phyloP scores from a whole-genome alignment of 2,329 filamentous ascomycete genomes.

The Sporothrix pallida region DNA sequence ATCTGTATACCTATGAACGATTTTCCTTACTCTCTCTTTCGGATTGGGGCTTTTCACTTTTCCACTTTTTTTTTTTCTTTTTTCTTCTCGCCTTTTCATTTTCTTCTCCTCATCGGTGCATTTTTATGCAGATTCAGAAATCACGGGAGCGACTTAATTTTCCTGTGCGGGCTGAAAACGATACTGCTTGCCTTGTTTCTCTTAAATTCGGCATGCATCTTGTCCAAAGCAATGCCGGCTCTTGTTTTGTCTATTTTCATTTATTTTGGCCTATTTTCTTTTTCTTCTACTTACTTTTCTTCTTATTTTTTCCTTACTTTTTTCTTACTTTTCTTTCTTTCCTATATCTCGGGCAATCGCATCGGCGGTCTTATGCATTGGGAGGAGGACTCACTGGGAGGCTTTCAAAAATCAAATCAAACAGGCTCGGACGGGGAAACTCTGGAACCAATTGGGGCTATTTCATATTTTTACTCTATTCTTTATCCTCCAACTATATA shows the following conservation, averaged over 20 bases:
- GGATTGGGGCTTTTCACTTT: background rate
- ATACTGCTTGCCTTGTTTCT: background rate
- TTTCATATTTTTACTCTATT: background rate
- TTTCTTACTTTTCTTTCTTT: background rate
- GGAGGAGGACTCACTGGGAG: background rate
- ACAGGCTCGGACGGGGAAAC: constrained; percentile 2
- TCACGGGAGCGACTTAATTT: background rate
- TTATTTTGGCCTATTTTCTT: background rate
- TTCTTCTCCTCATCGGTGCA: background rate
- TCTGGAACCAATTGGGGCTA: background rate
- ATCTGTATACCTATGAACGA: constrained; percentile 16
- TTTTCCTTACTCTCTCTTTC: background rate
- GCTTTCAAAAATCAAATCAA: constrained; percentile 6
- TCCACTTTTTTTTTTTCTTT: background rate
- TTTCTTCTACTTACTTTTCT: background rate
- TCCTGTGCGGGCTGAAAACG: background rate
- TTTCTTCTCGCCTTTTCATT: background rate
- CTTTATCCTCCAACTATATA: too few relatives aligned
- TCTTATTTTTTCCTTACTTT: background rate
- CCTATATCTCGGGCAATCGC: constrained; percentile 4
- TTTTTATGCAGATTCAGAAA: background rate
- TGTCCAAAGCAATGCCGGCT: background rate
- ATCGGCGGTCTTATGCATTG: constrained; percentile 30
- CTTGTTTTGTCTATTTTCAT: background rate
- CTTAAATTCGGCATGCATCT: constrained; percentile 1